Percentiles rank a stretch among this genome's conserved stretches.
Evolutionary conservation across 2,329 filamentous ascomycete species (phyloP).

Genomic region (Chaetomiaceae sp.): DNA sequence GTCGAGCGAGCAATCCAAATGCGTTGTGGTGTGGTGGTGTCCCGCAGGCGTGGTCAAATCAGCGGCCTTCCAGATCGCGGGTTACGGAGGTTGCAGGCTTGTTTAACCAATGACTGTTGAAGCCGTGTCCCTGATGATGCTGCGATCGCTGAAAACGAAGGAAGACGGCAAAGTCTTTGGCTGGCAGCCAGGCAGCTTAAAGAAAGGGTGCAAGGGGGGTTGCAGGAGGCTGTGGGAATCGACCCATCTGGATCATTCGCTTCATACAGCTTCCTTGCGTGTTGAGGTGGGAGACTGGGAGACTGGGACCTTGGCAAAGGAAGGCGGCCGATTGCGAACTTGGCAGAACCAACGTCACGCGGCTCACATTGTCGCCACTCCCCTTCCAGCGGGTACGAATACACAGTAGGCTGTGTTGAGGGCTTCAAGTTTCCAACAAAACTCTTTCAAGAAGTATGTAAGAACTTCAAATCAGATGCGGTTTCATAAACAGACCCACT

Average conservation of each 20-base stretch:
- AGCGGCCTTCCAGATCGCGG: not conserved
- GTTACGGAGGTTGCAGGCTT: not conserved
- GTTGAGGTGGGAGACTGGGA: constrained; percentile 12
- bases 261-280: constrained; percentile 11
- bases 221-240: constrained; percentile 13
- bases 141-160: not conserved
- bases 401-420: too few species aligned
- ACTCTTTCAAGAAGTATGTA: too few species aligned
- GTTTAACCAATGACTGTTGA: constrained; percentile 2
- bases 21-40: not conserved
- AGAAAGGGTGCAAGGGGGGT: not conserved
- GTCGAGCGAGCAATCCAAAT: not conserved
- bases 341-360: constrained; percentile 9
- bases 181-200: not conserved
- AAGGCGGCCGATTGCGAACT: constrained; percentile 4
- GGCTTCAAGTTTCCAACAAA: too few species aligned
- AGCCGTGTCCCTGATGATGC: not conserved
- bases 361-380: constrained; percentile 6
- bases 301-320: constrained; percentile 11
- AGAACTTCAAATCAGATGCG: too few species aligned
- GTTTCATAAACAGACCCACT: too few species aligned
- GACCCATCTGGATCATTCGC: constrained; percentile 16
- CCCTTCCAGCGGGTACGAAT: not conserved
- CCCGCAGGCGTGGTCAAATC: not conserved
- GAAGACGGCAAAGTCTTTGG: not conserved